phyloP scores from a whole-genome alignment of 257 asterid species.

The Petunia axillaris region DNA sequence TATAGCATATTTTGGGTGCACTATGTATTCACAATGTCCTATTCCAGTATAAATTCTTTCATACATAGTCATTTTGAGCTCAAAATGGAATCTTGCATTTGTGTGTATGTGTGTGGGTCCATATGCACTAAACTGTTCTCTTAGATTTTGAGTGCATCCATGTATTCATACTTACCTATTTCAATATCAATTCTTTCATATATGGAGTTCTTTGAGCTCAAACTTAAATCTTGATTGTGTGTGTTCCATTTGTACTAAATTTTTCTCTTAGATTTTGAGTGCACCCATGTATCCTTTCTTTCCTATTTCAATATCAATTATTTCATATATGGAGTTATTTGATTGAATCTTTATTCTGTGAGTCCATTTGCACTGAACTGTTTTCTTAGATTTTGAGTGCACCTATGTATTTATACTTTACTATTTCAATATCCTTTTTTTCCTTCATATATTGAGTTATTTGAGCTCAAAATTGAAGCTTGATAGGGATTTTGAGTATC shows the following conservation, averaged over 20 bases:
- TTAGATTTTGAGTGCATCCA: not conserved
- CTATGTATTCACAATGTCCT: no score
- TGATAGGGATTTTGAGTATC: not conserved
- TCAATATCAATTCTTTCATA: not conserved
- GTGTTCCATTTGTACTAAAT: not conserved
- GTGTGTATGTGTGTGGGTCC: not conserved
- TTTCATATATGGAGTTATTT: not conserved
- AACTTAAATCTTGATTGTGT: constrained; percentile 3
- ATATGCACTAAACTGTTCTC: not conserved
- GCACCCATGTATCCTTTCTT: no score
- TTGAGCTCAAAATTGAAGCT: constrained; percentile 11
- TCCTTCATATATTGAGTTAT: not conserved
- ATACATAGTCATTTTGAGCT: no score
- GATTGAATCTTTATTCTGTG: constrained; percentile 4
- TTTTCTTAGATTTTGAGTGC: no score
- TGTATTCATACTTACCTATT: not conserved
- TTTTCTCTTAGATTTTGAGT: no score
- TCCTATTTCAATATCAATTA: no score
- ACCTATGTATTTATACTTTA: no score
- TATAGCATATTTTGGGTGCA: no score
- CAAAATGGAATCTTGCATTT: not conserved
- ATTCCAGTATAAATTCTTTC: no score
- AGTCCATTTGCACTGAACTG: not conserved
- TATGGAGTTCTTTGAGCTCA: not conserved
- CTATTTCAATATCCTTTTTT: no score